Evolutionary conservation across 257 asterid species (phyloP), one percentile per base, ranked within the genome.

Genomic region (Lycium ferocissimum): DNA sequence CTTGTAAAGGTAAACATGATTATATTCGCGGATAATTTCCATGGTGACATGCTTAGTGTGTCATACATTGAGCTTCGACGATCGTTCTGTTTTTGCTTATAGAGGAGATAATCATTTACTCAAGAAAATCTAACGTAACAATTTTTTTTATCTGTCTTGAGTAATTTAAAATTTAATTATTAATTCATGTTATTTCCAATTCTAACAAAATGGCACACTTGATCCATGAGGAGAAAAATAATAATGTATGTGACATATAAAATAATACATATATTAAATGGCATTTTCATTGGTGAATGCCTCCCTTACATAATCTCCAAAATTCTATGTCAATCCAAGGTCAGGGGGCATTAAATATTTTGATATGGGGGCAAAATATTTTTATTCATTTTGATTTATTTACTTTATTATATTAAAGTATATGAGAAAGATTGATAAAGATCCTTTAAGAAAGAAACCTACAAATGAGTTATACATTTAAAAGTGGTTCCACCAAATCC

Each of bases 401-500:
- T 35, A 33, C 4, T 14, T 66, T 12, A 14, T 56, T 37, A 45
- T 49, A 11, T 51, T 53, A 76, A 9, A 26, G 33, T 26, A 26
- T 53, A 76, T 47, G 45, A 76, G 49, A 15, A 66, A 51, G 84
- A 81, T 61, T 58, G 84, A 85, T 79, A 43, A 51, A 79, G 66
- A 80, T 54, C 75, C 20, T 35, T 14, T 38, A 84, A 70, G 78
- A 67, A 84, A 57, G 81, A 72, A 89, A 83, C 76, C 73, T 71
- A 85, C 86, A 89, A 84, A 87, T 89, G 89, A 86, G 88, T 88
- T 89, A 89, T 85, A 86, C 83, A 88, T 88, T 82, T 70, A 49
- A 53, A 88, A 79, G 85, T 84, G 87, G 90, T 86, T 86, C 90
- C 89, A 88, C 90, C 92, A 88, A 89, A 89, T 88, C 90, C 91